A percentile compares a stretch with the other conserved stretches of the same genome.
Conservation (phyloP, 2,329 filamentous ascomycete species). For the Moelleriella libera region DNA sequence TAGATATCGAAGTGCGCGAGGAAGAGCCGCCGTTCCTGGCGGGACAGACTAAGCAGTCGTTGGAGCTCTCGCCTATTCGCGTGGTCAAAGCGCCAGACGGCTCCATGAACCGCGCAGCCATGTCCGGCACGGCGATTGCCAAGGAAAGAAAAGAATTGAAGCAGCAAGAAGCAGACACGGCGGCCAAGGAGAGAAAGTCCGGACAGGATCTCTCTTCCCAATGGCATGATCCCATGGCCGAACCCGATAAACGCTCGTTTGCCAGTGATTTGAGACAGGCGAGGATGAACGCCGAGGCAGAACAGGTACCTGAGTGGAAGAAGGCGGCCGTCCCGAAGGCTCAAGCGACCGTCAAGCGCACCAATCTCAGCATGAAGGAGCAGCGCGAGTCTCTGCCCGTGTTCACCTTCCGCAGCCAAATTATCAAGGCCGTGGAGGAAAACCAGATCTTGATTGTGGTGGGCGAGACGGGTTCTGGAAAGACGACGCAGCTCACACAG, state of each 20-base stretch:
- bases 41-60: conserved; percentile 89
- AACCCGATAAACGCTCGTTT: conserved; percentile 73
- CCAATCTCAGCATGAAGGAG: conserved; percentile 84
- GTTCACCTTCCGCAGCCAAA: conserved; percentile 71
- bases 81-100: conserved; percentile 96
- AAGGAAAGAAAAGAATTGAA: conserved; percentile 83
- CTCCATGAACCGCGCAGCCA: conserved; percentile 92
- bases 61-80: conserved; percentile 88
- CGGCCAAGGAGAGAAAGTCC: conserved; percentile 50
- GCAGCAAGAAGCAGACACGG: conserved; percentile 74
- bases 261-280: conserved; percentile 70
- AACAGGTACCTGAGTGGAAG: conserved; percentile 86
- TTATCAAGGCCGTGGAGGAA: conserved; percentile 73
- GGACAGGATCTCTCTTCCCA: conserved; percentile 77
- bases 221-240: conserved; percentile 95
- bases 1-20: conserved; percentile 92
- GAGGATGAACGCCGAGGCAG: conserved; percentile 44
- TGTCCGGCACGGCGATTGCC: conserved; percentile 77
- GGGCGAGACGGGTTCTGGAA: conserved; percentile 92
- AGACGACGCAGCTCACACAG: conserved; percentile 92
- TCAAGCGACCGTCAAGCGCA: conserved; percentile 71
- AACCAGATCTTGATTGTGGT: conserved; percentile 94
- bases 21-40: conserved; percentile 94
- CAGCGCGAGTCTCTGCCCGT: conserved; percentile 85
- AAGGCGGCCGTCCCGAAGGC: conserved; percentile 67